These are phyloP conservation scores for Serendipita indica DNA, from an alignment of 768 basidiomycete genomes.

Conservation along the genomic window DNA sequence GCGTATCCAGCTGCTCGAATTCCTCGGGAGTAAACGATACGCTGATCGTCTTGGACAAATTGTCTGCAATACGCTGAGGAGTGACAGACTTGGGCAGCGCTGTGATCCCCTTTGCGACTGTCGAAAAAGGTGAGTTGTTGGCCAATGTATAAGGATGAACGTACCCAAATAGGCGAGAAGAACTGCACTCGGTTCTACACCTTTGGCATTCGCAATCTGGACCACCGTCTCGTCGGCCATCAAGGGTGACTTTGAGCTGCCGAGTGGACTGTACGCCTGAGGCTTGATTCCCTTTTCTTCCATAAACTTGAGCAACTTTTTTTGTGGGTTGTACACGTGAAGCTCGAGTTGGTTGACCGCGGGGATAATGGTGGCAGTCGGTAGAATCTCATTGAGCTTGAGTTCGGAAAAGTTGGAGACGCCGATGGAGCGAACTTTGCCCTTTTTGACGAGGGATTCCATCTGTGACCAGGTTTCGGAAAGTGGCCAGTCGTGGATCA, in stretches of 20 bases:
- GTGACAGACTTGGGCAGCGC: slow-evolving; percentile 10
- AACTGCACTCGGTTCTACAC: neutral
- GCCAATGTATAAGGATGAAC: neutral
- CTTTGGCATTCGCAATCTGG: neutral
- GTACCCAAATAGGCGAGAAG: slow-evolving; percentile 7
- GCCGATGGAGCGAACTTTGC: slow-evolving; percentile 66
- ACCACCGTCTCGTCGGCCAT: slow-evolving; percentile 7
- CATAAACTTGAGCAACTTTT: slow-evolving; percentile 1
- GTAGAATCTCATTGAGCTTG: slow-evolving; percentile 8
- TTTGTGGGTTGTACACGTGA: slow-evolving; percentile 11
- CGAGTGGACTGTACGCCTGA: slow-evolving; percentile 12
- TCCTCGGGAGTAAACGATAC: slow-evolving; percentile 3
- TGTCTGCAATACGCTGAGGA: slow-evolving; percentile 8
- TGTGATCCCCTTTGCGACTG: slow-evolving; percentile 8
- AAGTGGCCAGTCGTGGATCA: slow-evolving; percentile 21
- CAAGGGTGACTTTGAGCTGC: slow-evolving; percentile 4
- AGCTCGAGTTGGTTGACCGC: slow-evolving; percentile 11
- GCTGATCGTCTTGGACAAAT: slow-evolving; percentile 2
- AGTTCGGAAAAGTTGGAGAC: slow-evolving; percentile 41
- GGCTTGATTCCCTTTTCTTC: slow-evolving; percentile 10
- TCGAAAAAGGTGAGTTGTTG: neutral
- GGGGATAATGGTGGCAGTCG: neutral
- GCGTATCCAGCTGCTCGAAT: slow-evolving; percentile 4
- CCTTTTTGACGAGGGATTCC: slow-evolving; percentile 61
- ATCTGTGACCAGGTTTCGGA: slow-evolving; percentile 58